A percentile compares a stretch with the other conserved stretches of the same genome.
Conservation (phyloP, 108 stramenopile genomes). For the Bacterosira constricta region DNA sequence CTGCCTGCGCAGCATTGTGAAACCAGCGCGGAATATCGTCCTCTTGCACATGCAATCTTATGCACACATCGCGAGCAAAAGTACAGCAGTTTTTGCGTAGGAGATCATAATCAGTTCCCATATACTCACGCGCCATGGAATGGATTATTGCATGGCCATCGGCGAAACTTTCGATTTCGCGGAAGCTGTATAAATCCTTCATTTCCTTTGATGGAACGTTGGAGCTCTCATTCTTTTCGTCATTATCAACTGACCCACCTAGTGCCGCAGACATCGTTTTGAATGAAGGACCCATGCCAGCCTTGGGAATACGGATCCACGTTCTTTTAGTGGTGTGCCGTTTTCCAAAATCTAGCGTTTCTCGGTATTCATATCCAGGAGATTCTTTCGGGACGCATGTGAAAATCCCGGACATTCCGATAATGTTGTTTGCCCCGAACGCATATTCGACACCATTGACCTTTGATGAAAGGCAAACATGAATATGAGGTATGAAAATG, state of each 20-base stretch:
- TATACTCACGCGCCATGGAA: conserved; percentile 73
- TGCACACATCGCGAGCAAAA: conserved; percentile 80
- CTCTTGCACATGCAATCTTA: conserved; percentile 69
- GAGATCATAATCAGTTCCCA: conserved; percentile 80
- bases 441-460: conserved; percentile 84
- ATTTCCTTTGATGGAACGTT: neutral
- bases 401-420: conserved; percentile 78
- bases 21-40: conserved; percentile 86
- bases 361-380: conserved; percentile 78
- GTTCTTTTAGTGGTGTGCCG: conserved; percentile 40
- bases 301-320: conserved; percentile 47
- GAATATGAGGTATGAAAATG: neutral
- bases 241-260: conserved; percentile 4
- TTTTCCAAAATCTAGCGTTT: conserved; percentile 75
- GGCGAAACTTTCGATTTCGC: conserved; percentile 49
- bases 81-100: conserved; percentile 86
- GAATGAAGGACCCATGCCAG: neutral
- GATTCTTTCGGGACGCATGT: conserved; percentile 73
- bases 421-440: conserved; percentile 69
- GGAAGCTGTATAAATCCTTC: conserved; percentile 28
- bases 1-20: conserved; percentile 67
- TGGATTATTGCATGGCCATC: conserved; percentile 68
- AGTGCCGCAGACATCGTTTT: conserved; percentile 1
- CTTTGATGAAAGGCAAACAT: conserved; percentile 6
- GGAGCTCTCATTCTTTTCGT: conserved; percentile 17